Evolutionary conservation across 2,329 filamentous ascomycete species (phyloP).

Genomic region (Colletotrichum orchidophilum): DNA sequence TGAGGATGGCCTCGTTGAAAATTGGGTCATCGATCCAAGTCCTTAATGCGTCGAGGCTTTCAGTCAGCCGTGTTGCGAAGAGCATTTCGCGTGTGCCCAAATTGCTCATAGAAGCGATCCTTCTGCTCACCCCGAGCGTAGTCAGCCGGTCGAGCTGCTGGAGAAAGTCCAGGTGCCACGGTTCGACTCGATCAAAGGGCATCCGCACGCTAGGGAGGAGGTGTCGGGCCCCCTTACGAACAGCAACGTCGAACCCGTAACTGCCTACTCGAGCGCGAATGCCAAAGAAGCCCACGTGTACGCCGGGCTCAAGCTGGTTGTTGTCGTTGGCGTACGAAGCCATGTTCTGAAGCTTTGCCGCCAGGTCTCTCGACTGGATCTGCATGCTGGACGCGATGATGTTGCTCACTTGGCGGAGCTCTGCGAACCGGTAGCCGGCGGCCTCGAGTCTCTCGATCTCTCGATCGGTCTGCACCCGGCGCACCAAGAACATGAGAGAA

Average conservation of each 20-base stretch:
- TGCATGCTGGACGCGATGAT: constrained; percentile 80
- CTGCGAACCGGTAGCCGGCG: constrained; percentile 81
- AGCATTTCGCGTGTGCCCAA: constrained; percentile 50
- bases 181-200: constrained; percentile 60
- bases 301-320: constrained; percentile 59
- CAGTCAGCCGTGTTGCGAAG: constrained; percentile 56
- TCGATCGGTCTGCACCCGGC: constrained; percentile 62
- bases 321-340: constrained; percentile 62
- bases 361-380: constrained; percentile 71
- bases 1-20: constrained; percentile 57
- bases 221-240: constrained; percentile 63
- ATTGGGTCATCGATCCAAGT: constrained; percentile 53
- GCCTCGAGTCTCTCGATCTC: constrained; percentile 74
- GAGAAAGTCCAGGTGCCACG: constrained; percentile 65
- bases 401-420: constrained; percentile 72
- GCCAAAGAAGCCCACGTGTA: constrained; percentile 68
- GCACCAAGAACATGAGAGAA: constrained; percentile 83
- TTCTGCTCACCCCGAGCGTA: constrained; percentile 49
- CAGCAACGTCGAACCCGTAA: constrained; percentile 71
- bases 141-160: constrained; percentile 57
- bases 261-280: constrained; percentile 60
- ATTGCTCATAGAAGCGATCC: constrained; percentile 48
- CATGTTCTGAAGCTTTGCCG: constrained; percentile 70
- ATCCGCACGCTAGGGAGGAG: constrained; percentile 69
- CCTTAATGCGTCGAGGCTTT: constrained; percentile 51